phyloP scores from a whole-genome alignment of 148 eudicot species.

The Selenicereus undatus region DNA sequence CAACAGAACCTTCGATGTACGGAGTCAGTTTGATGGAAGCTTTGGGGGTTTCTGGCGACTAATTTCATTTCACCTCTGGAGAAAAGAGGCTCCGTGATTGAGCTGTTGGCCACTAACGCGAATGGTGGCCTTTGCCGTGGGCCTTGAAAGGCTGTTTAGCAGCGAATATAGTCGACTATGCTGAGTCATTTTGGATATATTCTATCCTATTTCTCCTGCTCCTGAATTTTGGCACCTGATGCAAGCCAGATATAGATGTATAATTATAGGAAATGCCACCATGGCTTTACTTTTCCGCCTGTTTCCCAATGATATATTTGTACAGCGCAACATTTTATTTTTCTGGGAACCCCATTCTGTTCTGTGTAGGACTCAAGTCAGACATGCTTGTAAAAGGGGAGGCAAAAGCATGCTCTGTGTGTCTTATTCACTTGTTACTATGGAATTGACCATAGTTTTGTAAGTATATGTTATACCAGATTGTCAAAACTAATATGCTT shows the following conservation, averaged over 20 bases:
- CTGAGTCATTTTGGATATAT: constrained; percentile 3
- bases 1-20: constrained; percentile 9
- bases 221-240: constrained; percentile 23
- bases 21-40: neutral
- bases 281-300: constrained; percentile 5
- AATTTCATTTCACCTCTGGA: constrained; percentile 10
- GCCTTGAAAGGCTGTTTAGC: constrained; percentile 18
- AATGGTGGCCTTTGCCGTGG: constrained; percentile 18
- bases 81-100: neutral
- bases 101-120: constrained; percentile 15
- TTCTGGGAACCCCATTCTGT: neutral
- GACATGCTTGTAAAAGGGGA: constrained; percentile 1
- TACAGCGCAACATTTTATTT: neutral
- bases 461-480: constrained; percentile 7
- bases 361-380: constrained; percentile 1
- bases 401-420: constrained; percentile 1
- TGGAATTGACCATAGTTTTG: constrained; percentile 15
- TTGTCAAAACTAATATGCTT: constrained; percentile 4
- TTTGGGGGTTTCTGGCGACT: constrained; percentile 10
- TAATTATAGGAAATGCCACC: constrained; percentile 6
- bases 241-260: constrained; percentile 22
- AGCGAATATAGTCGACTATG: neutral
- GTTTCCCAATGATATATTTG: constrained; percentile 1
- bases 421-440: constrained; percentile 14
- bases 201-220: neutral